Evolutionary conservation across 257 asterid genomes (phyloP).

Genomic region (Solanum pennellii): DNA sequence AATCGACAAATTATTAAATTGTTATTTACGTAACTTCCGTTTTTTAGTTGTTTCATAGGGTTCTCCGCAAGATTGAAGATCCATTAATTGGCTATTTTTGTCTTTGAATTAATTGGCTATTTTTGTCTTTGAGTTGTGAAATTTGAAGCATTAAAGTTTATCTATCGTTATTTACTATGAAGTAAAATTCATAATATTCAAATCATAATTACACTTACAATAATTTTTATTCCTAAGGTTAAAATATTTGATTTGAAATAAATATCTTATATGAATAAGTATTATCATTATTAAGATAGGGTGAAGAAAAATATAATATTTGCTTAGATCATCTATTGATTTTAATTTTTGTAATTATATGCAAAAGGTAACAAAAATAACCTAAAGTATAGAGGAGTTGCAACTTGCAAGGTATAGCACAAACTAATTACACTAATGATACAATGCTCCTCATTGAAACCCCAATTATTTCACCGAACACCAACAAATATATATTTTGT

Average conservation of each 20-base stretch:
- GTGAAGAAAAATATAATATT: background rate
- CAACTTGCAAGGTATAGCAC: too few species aligned
- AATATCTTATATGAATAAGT: too few species aligned
- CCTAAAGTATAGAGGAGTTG: too few species aligned
- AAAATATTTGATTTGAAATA: background rate
- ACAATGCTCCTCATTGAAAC: too few species aligned
- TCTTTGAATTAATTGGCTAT: background rate
- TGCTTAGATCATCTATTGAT: too few species aligned
- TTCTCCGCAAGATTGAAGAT: conserved; percentile 14
- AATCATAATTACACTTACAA: background rate
- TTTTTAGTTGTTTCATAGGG: conserved; percentile 6
- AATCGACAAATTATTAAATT: conserved; percentile 12
- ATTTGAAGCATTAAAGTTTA: background rate
- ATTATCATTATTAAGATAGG: background rate
- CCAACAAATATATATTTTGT: rapidly evolving
- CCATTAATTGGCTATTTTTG: background rate
- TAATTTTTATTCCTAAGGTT: background rate
- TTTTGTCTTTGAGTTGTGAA: background rate
- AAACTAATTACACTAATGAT: too few species aligned
- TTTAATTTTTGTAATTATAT: too few species aligned
- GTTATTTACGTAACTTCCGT: background rate
- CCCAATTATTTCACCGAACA: too few species aligned
- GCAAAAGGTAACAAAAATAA: too few species aligned
- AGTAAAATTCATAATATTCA: background rate
- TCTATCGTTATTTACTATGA: background rate